phyloP scores from a whole-genome alignment of 2,329 filamentous ascomycete genomes.

The Sporothrix curviconia region DNA sequence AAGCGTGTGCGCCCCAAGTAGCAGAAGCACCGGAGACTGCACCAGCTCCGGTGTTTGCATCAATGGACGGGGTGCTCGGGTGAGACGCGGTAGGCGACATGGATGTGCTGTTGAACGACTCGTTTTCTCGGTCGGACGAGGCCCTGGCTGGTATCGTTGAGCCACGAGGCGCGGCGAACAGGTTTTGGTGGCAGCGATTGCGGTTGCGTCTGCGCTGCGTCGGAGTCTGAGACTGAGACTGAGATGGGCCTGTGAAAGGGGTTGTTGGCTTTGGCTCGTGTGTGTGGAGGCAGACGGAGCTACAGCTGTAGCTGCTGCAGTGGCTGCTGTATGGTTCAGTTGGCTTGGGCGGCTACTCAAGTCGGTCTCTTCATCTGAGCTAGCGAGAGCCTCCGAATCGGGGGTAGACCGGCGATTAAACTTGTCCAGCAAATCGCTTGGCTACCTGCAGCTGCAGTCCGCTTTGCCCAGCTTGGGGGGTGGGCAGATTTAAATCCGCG shows the following conservation, averaged over 20 bases:
- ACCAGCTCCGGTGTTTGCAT: constrained; percentile 39
- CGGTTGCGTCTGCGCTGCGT: constrained; percentile 22
- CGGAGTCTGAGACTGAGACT: constrained; percentile 33
- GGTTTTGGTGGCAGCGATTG: constrained; percentile 49
- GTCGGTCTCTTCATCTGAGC: constrained; percentile 87
- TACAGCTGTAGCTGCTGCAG: neutral
- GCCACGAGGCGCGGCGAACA: constrained; percentile 70
- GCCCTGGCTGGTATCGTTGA: constrained; percentile 70
- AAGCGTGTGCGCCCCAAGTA: constrained; percentile 50
- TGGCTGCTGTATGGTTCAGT: neutral
- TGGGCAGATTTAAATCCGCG: constrained; percentile 44
- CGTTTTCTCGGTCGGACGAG: constrained; percentile 61
- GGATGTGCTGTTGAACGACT: constrained; percentile 67
- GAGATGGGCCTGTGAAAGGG: neutral
- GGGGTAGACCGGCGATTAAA: constrained; percentile 79
- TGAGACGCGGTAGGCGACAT: constrained; percentile 73
- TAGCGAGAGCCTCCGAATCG: constrained; percentile 87
- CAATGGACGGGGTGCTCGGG: constrained; percentile 69
- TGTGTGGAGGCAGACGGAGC: constrained; percentile 28
- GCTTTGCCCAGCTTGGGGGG: constrained; percentile 46
- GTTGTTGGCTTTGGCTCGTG: constrained; percentile 16
- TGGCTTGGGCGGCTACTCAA: constrained; percentile 46
- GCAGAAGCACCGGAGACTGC: neutral
- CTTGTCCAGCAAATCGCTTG: constrained; percentile 67
- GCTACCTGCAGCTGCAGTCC: constrained; percentile 43